phyloP scores from a whole-genome alignment of 352 stramenopile species.

The Pythium dissimile region DNA sequence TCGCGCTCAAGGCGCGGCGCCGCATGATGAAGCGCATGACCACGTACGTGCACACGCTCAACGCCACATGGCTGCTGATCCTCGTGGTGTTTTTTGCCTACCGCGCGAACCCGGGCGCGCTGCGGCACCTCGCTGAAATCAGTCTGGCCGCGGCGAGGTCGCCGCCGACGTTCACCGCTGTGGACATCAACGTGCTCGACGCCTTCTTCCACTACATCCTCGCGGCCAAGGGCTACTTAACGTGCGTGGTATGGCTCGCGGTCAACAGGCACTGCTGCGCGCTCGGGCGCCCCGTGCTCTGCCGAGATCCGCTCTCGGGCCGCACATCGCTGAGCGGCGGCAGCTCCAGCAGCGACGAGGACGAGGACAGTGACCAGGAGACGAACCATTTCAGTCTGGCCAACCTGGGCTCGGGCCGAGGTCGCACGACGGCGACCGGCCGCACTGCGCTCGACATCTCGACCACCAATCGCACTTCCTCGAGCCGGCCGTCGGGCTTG shows the following conservation, averaged over 20 bases:
- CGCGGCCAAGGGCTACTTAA: conserved; percentile 64
- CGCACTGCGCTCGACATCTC: not conserved
- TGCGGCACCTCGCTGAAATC: conserved; percentile 27
- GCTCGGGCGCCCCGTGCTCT: conserved; percentile 16
- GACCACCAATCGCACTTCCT: not conserved
- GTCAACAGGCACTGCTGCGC: conserved; percentile 63
- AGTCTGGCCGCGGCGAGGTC: not conserved
- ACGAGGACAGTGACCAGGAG: conserved; percentile 10
- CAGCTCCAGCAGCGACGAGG: conserved; percentile 4
- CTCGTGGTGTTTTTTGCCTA: conserved; percentile 65
- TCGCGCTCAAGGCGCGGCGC: conserved; percentile 58
- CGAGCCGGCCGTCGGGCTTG: conserved; percentile 1
- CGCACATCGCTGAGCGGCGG: not conserved
- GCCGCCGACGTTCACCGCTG: not conserved
- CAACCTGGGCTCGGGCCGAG: not conserved
- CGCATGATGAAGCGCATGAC: conserved; percentile 77
- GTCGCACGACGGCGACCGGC: not conserved
- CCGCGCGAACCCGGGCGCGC: conserved; percentile 36
- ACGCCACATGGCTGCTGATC: conserved; percentile 58
- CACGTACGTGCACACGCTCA: conserved; percentile 67
- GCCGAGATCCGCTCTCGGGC: conserved; percentile 1
- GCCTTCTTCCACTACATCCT: conserved; percentile 58
- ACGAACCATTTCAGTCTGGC: not conserved
- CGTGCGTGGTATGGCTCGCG: conserved; percentile 54
- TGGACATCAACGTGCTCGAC: conserved; percentile 33